phyloP scores from a whole-genome alignment of 2,329 filamentous ascomycete species.

The Monosporascus sp. region DNA sequence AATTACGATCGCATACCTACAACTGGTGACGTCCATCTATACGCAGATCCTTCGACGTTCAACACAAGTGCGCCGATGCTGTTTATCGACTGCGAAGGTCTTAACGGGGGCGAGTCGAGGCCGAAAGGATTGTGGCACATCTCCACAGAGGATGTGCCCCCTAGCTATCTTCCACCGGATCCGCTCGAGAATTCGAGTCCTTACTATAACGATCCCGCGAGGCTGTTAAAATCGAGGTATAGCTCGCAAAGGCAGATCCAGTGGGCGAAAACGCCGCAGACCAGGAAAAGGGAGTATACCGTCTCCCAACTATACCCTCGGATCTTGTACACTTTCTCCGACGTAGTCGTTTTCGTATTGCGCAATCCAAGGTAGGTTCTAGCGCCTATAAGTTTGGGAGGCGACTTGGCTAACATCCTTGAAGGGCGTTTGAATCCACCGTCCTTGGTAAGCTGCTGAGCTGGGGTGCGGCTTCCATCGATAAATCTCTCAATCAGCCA shows the following conservation, averaged over 20 bases:
- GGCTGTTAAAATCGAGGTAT: conserved; percentile 3
- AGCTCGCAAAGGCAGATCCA: conserved; percentile 19
- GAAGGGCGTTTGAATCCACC: conserved; percentile 30
- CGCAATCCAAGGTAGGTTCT: conserved; percentile 30
- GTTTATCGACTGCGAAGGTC: conserved; percentile 47
- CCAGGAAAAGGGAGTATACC: conserved; percentile 30
- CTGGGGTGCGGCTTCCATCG: conserved; percentile 46
- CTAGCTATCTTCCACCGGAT: not conserved
- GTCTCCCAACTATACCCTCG: conserved; percentile 38
- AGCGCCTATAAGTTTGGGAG: conserved; percentile 12
- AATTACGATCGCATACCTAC: conserved; percentile 37
- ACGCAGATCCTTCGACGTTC: conserved; percentile 40
- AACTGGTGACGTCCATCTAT: conserved; percentile 47
- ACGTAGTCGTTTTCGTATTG: conserved; percentile 39
- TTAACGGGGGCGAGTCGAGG: conserved; percentile 41
- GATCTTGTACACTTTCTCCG: conserved; percentile 41
- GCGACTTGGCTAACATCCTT: not conserved
- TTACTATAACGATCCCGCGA: not conserved
- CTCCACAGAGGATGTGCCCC: not conserved
- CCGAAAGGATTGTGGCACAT: conserved; percentile 24
- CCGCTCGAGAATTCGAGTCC: not conserved
- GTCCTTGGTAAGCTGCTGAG: conserved; percentile 38
- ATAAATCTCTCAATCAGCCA: conserved; percentile 50
- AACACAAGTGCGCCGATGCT: conserved; percentile 36
- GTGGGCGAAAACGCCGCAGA: conserved; percentile 30